phyloP scores from a whole-genome alignment of 2,329 filamentous ascomycete species.

The Penicillium crustosum region DNA sequence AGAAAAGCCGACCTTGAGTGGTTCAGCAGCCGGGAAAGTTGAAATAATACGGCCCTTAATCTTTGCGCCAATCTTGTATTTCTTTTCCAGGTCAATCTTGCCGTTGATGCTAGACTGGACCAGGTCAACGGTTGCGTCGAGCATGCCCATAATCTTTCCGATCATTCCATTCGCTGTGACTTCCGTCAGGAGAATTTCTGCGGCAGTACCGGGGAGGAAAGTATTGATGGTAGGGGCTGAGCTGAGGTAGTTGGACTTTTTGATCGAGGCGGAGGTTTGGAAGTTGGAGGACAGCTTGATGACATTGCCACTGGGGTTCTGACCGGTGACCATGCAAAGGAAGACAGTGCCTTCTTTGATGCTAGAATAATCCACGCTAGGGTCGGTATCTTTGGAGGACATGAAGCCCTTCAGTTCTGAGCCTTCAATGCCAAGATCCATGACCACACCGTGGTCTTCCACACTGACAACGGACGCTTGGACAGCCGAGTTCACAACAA shows the following conservation, averaged over 20 bases:
- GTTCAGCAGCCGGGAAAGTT: slow-evolving; percentile 76
- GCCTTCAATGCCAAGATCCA: slow-evolving; percentile 79
- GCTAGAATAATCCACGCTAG: slow-evolving; percentile 61
- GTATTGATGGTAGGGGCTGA: slow-evolving; percentile 84
- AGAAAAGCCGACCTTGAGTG: slow-evolving; percentile 83
- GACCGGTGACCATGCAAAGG: slow-evolving; percentile 75
- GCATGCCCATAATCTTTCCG: slow-evolving; percentile 87
- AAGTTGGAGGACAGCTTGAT: slow-evolving; percentile 79
- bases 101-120: slow-evolving; percentile 80
- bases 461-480: slow-evolving; percentile 87
- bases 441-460: slow-evolving; percentile 93
- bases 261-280: slow-evolving; percentile 66
- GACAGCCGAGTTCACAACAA: slow-evolving; percentile 73
- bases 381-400: slow-evolving; percentile 75
- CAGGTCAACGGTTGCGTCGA: slow-evolving; percentile 87
- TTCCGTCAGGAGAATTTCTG: slow-evolving; percentile 79
- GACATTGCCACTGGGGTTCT: slow-evolving; percentile 75
- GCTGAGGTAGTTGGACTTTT: slow-evolving; percentile 64
- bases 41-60: slow-evolving; percentile 84
- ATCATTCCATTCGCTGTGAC: slow-evolving; percentile 71
- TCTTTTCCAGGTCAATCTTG: slow-evolving; percentile 68
- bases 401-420: slow-evolving; percentile 76
- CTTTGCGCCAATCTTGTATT: slow-evolving; percentile 81
- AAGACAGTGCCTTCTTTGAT: slow-evolving; percentile 82
- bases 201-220: slow-evolving; percentile 87